phyloP scores from a whole-genome alignment of 2,329 filamentous ascomycete genomes.

The Sarocladiaceae sp. region DNA sequence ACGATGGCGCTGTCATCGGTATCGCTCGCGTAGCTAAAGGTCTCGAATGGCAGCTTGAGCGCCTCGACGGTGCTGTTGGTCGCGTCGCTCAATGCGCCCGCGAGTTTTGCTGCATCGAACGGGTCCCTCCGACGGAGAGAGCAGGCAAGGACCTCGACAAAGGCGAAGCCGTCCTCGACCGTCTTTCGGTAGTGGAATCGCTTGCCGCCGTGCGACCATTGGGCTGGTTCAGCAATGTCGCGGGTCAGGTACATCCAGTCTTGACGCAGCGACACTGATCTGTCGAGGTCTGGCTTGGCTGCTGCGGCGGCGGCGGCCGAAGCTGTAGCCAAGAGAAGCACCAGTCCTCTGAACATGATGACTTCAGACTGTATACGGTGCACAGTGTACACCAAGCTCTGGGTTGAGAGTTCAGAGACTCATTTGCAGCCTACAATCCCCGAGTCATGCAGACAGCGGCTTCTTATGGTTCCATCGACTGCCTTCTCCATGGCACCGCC shows the following conservation, averaged over 20 bases:
- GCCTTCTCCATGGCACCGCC: too few relatives aligned
- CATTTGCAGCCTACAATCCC: too few relatives aligned
- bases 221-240: slow-evolving; percentile 10
- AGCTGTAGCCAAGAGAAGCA: slow-evolving; percentile 8
- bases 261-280: slow-evolving; percentile 9
- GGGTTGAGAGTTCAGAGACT: too few relatives aligned
- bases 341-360: too few relatives aligned
- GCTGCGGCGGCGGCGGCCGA: not conserved
- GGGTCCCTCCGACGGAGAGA: slow-evolving; percentile 10
- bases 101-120: slow-evolving; percentile 9
- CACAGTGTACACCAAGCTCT: too few relatives aligned
- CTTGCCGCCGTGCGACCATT: slow-evolving; percentile 10
- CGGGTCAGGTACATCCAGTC: slow-evolving; percentile 11
- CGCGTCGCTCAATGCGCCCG: slow-evolving; percentile 5
- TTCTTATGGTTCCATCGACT: too few relatives aligned
- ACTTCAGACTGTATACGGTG: too few relatives aligned
- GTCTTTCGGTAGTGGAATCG: slow-evolving; percentile 11
- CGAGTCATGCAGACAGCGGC: too few relatives aligned
- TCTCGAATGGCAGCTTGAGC: slow-evolving; percentile 8
- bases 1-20: slow-evolving; percentile 9
- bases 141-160: slow-evolving; percentile 9
- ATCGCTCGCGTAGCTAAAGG: slow-evolving; percentile 7
- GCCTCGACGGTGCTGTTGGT: slow-evolving; percentile 8
- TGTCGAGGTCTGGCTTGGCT: slow-evolving; percentile 9
- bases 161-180: slow-evolving; percentile 10